These are phyloP conservation scores for Adansonia madagascariensis DNA, from an alignment of 441 rosid species.

Conservation along the genomic window DNA sequence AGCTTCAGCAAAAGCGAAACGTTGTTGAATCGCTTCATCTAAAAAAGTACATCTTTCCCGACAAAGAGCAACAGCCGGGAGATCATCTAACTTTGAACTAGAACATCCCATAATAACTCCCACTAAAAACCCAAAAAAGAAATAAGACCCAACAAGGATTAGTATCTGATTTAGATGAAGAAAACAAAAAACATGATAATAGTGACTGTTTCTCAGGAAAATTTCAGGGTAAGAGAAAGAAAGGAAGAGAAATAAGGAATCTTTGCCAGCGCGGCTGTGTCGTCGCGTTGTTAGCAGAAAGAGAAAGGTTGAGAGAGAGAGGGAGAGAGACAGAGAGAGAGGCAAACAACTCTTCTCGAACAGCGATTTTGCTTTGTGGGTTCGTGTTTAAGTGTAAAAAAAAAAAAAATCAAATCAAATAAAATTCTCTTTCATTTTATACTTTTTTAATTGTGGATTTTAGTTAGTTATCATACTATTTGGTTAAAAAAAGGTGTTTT, in stretches of 20 bases:
- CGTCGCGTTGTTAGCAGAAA: not conserved
- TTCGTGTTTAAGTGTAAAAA: too few relatives aligned
- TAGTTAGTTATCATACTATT: not conserved
- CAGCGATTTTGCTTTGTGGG: not conserved
- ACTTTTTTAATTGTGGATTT: too few relatives aligned
- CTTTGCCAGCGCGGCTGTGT: slow-evolving; percentile 3
- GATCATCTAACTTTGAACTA: slow-evolving; percentile 84
- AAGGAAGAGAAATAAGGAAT: not conserved
- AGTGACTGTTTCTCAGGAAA: slow-evolving; percentile 48
- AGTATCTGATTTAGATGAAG: slow-evolving; percentile 26
- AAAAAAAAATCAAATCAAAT: not conserved
- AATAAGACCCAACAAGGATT: not conserved
- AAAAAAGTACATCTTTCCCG: slow-evolving; percentile 69
- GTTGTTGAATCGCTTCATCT: slow-evolving; percentile 69
- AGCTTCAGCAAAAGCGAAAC: slow-evolving; percentile 67
- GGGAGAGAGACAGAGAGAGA: not conserved
- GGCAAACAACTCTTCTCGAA: not conserved
- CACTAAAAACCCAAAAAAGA: too few relatives aligned
- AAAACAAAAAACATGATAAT: slow-evolving; percentile 20
- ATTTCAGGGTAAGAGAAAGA: slow-evolving; percentile 17
- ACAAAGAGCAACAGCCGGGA: slow-evolving; percentile 90
- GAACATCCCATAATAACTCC: slow-evolving; percentile 91
- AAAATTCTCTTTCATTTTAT: not conserved
- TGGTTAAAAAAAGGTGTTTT: not conserved
- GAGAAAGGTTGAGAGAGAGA: not conserved